These are phyloP conservation scores for Tylopilus intermedius DNA, from an alignment of 768 basidiomycete genomes.

Conservation along the genomic window DNA sequence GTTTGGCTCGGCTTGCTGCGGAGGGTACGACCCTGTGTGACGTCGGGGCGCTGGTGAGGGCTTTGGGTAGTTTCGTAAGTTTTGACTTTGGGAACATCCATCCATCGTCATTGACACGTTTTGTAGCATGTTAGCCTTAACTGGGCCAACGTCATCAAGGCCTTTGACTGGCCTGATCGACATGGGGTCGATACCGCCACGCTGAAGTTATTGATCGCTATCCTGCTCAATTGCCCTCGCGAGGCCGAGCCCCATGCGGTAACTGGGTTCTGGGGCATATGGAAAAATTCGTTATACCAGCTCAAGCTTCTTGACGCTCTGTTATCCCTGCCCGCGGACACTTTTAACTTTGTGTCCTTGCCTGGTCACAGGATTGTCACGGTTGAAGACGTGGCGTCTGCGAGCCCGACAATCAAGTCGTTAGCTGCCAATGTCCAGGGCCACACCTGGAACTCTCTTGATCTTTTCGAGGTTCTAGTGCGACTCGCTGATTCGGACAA, in stretches of 20 bases:
- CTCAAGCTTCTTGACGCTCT: slow-evolving; percentile 84
- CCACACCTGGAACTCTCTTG: slow-evolving; percentile 91
- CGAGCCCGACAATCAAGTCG: slow-evolving; percentile 88
- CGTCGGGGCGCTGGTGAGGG: slow-evolving; percentile 67
- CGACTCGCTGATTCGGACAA: slow-evolving; percentile 69
- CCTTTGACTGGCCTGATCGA: slow-evolving; percentile 82
- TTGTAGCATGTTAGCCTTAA: slow-evolving; percentile 59
- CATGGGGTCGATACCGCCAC: slow-evolving; percentile 86
- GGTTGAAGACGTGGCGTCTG: slow-evolving; percentile 78
- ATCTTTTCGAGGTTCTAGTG: slow-evolving; percentile 86
- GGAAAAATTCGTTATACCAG: slow-evolving; percentile 84
- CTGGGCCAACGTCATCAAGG: slow-evolving; percentile 78
- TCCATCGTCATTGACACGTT: slow-evolving; percentile 13
- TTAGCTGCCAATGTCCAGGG: slow-evolving; percentile 87
- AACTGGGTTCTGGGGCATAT: slow-evolving; percentile 78
- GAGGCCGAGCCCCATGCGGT: slow-evolving; percentile 75
- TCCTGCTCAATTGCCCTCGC: slow-evolving; percentile 77
- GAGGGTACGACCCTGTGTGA: slow-evolving; percentile 75
- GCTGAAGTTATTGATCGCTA: slow-evolving; percentile 81
- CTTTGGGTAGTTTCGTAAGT: slow-evolving; percentile 71
- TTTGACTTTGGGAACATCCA: background rate
- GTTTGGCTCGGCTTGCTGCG: slow-evolving; percentile 60
- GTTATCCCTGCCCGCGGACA: slow-evolving; percentile 82
- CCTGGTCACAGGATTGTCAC: slow-evolving; percentile 82
- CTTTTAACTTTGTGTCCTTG: slow-evolving; percentile 87